These are phyloP conservation scores for Aciculosporium take DNA, from an alignment of 2,329 filamentous ascomycete species.

Conservation along the genomic window DNA sequence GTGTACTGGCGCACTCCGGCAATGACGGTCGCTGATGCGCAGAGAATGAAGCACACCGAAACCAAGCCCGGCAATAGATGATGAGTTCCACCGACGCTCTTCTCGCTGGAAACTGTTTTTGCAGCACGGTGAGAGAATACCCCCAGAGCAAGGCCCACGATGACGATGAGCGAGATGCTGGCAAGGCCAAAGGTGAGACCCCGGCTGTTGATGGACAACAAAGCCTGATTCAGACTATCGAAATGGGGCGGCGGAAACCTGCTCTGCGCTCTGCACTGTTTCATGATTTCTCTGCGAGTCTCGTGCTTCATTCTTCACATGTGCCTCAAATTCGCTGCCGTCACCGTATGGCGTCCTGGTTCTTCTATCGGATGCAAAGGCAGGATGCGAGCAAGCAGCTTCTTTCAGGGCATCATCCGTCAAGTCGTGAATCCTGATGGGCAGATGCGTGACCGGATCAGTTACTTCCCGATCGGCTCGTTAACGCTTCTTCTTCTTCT, in stretches of 20 bases:
- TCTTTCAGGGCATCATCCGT: conserved; percentile 44
- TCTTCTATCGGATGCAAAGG: conserved; percentile 21
- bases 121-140: neutral
- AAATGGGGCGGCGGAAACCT: conserved; percentile 36
- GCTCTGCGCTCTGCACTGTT: conserved; percentile 24
- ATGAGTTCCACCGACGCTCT: conserved; percentile 12
- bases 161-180: conserved; percentile 16
- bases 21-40: conserved; percentile 21
- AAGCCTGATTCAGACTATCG: conserved; percentile 22
- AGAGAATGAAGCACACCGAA: conserved; percentile 9
- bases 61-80: conserved; percentile 11
- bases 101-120: neutral
- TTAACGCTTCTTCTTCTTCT: conserved; percentile 30
- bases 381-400: conserved; percentile 16
- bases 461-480: conserved; percentile 48
- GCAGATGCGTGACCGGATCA: conserved; percentile 58
- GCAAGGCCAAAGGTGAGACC: conserved; percentile 24
- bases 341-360: conserved; percentile 24
- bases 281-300: conserved; percentile 24
- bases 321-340: conserved; percentile 24
- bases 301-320: conserved; percentile 22
- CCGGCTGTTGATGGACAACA: conserved; percentile 17
- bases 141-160: conserved; percentile 1
- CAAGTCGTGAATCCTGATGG: conserved; percentile 53
- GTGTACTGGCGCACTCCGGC: conserved; percentile 43